These are phyloP conservation scores for Saccharomyces hybrid DNA, from an alignment of 1,139 yeast species.

Conservation along the genomic window DNA sequence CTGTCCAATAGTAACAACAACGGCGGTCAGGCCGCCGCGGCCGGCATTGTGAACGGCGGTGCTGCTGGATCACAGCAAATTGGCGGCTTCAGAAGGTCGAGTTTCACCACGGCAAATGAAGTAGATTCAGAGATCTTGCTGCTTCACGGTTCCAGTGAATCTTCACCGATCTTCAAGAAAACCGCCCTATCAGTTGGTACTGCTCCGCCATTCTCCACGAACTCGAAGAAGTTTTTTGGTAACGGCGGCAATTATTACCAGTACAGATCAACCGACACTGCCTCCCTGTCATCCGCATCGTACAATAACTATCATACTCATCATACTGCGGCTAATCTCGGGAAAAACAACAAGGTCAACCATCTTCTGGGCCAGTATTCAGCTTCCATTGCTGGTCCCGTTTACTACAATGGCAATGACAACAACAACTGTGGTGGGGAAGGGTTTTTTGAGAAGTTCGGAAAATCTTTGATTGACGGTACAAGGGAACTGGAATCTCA, in stretches of 20 bases:
- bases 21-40: not conserved
- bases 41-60: not conserved
- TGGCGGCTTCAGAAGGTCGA: constrained; percentile 31
- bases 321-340: constrained; percentile 1
- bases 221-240: not conserved
- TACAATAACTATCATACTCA: constrained; percentile 6
- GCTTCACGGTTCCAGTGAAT: constrained; percentile 5
- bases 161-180: constrained; percentile 3
- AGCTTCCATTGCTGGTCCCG: constrained; percentile 7
- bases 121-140: constrained; percentile 20
- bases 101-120: constrained; percentile 22
- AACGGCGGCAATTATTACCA: constrained; percentile 3
- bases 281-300: constrained; percentile 8
- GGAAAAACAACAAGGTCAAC: constrained; percentile 2
- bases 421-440: constrained; percentile 9
- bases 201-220: constrained; percentile 12
- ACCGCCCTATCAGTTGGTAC: constrained; percentile 25
- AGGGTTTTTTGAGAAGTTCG: constrained; percentile 31
- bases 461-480: constrained; percentile 31
- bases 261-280: not conserved
- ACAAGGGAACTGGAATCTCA: constrained; percentile 28
- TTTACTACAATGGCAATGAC: constrained; percentile 3
- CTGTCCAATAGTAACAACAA: constrained; percentile 19
- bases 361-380: constrained; percentile 4
- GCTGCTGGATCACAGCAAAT: constrained; percentile 9